Base-by-base conservation (phyloP, 768 basidiomycete species). In the Lactifluus rugatus region DNA sequence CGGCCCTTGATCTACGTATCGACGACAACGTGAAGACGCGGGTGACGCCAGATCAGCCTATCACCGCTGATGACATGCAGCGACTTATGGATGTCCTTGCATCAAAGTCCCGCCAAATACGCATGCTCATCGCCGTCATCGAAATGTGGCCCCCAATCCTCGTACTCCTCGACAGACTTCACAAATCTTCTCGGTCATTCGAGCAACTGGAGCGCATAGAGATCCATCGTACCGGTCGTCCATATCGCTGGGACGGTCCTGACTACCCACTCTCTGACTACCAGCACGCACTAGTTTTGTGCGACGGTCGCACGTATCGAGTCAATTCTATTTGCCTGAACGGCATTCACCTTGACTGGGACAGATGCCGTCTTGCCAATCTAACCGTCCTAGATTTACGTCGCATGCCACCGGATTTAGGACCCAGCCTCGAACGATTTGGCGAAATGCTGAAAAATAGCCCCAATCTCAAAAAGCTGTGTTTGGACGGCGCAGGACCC, bases 301-400 rank as follows among this genome's bases (percentile, higher is more conserved):
- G 78, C 54, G 78, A 81, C 17, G 76, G 71, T 1, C 60, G 62
- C 10, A 72, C 80, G 1, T 75, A 73, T 8, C 66, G 67, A n/a
- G 70, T 89, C 10, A 69, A 70, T 28, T 75, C 79, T 63, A 64
- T 87, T 42, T 74, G 78, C 37, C 66, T 85, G 31, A 79, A 81
- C 54, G 84, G 83, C 3, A 70, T 88, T 28, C 74, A 81, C 60
- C 70, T 87, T 58, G 76, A 87, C 68, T 88, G 85, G 81, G 63
- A 70, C 14, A 68, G 67, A 17, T 75, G 81, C 8, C 54, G 68
- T 52, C 28, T 84, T 9, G 64, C 67, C 32, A 80, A 85, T 62
- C 78, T 89, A n/a, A 76, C 76, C 23, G 78, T 77, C 10, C 73
- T 89, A 54, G 85, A 87, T 62, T 70, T 89, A 52, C 79, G 85